A percentile compares a stretch with the other conserved stretches of the same genome.
Conservation (phyloP, 306 rosid species). For the Hylodesmum podocarpum region DNA sequence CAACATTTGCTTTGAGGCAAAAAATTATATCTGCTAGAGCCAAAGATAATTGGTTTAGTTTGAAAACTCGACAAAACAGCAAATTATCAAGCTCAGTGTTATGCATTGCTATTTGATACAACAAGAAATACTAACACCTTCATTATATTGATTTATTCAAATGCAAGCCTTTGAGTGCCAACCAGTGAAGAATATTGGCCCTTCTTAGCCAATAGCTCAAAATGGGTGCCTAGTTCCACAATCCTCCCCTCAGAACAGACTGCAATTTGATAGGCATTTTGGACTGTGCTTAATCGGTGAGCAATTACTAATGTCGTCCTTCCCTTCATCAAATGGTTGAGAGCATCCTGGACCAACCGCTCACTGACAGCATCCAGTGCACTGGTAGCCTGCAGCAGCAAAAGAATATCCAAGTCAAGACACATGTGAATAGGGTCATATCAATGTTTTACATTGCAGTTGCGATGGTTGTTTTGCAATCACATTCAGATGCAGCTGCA, state of each 20-base stretch:
- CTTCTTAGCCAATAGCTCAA: constrained; percentile 68
- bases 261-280: constrained; percentile 89
- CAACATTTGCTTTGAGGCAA: neutral
- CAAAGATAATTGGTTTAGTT: neutral
- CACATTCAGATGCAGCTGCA: neutral
- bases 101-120: constrained; percentile 17
- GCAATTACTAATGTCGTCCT: constrained; percentile 94
- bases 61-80: neutral
- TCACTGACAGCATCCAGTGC: constrained; percentile 89
- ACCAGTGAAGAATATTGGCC: constrained; percentile 88
- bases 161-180: constrained; percentile 90
- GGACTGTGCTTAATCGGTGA: constrained; percentile 90
- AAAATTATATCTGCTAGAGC: neutral
- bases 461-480: neutral
- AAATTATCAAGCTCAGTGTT: constrained; percentile 12
- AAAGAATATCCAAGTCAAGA: constrained; percentile 25
- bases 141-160: constrained; percentile 48
- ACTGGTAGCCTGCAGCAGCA: constrained; percentile 77
- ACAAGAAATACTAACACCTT: neutral
- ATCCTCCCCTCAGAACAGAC: constrained; percentile 67
- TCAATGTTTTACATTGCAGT: neutral
- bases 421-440: neutral
- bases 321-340: constrained; percentile 76
- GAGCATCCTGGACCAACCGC: constrained; percentile 86
- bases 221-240: constrained; percentile 79